Evolutionary conservation across 805 yeast species (phyloP).

Genomic region (Lipomyces spencermartinsiae): DNA sequence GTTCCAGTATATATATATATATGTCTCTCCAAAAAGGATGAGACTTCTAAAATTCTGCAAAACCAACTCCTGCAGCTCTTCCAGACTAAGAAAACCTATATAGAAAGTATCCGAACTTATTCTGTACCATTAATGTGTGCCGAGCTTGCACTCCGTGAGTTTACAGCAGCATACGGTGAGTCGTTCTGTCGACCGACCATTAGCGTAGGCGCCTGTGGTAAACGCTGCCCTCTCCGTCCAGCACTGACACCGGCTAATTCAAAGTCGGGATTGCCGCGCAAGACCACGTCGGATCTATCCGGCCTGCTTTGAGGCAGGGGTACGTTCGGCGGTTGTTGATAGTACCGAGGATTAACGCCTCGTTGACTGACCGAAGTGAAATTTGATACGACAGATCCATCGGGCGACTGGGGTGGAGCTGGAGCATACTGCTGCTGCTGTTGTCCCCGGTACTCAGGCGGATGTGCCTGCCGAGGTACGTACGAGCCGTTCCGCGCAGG

Average conservation of each 20-base stretch:
- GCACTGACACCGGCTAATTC: conserved; percentile 33
- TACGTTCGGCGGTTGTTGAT: conserved; percentile 15
- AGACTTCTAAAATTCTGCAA: neutral
- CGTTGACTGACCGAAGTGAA: conserved; percentile 45
- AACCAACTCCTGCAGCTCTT: neutral
- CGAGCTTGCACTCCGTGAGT: neutral
- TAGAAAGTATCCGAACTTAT: neutral
- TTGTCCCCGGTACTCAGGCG: conserved; percentile 12
- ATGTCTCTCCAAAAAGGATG: neutral
- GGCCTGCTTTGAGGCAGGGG: conserved; percentile 8
- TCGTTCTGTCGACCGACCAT: conserved; percentile 21
- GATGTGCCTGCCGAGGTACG: conserved; percentile 19
- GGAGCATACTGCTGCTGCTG: conserved; percentile 10
- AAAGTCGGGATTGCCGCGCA: conserved; percentile 60
- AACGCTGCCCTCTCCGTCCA: conserved; percentile 14
- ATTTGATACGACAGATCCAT: conserved; percentile 45
- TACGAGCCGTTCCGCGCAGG: conserved; percentile 9
- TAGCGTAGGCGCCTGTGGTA: conserved; percentile 25
- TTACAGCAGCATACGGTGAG: conserved; percentile 26
- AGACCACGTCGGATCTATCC: conserved; percentile 49
- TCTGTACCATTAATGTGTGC: neutral
- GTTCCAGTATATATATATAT: neutral
- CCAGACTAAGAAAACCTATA: neutral
- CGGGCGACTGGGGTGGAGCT: conserved; percentile 44
- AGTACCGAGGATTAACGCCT: conserved; percentile 42